Base-by-base conservation (phyloP, 768 basidiomycete genomes). In the Nidularia sp. region DNA sequence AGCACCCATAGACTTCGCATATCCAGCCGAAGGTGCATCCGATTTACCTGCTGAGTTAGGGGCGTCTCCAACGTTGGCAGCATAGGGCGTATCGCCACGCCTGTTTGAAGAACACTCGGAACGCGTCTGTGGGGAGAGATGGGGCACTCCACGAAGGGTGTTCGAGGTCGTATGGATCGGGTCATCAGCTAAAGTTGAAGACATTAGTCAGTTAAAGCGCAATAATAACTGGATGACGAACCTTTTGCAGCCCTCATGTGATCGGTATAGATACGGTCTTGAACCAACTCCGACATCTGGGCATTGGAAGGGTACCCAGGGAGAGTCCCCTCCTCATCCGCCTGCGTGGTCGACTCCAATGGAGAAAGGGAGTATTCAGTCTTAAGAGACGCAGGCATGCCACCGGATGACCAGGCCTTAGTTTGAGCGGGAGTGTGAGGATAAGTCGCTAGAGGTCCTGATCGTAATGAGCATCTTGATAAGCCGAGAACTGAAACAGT, bases 261-360 rank as follows among this genome's bases (percentile, higher is more conserved):
- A 51, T 63, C 61, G 5, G 57, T 61, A 10, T 49, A 54, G 41
- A 66, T 55, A 9, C 64, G 44, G n/a, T 63, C 60, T 6, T 52
- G 42, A 10, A 66, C 52, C 32, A 62, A 45, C 22, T 48, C 48
- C 42, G 53, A 56, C 58, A 63, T 52, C 6, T 54, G 58, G 0
- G 29, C 50, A 6, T 39, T 45, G 12, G 54, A 59, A 13, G 59
- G 60, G 52, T 59, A 61, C 12, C 60, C 61, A 32, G 63, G 61
- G 18, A 65, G 22, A 4, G 52, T 43, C 2, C 61, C 61, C 4
- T 50, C 57, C 18, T 51, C 46, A 2, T 32, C 22, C 9, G 44
- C 9, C 9, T 25, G 44, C 25, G 12, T 9, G 13, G 9, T n/a
- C 12, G 9, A 9, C 9, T 45, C 44, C 13, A 45, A 22, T 2